A percentile compares a stretch with the other conserved stretches of the same genome.
Conservation (phyloP, 2,329 filamentous ascomycete species). For the Trichophyton mentagrophytes region DNA sequence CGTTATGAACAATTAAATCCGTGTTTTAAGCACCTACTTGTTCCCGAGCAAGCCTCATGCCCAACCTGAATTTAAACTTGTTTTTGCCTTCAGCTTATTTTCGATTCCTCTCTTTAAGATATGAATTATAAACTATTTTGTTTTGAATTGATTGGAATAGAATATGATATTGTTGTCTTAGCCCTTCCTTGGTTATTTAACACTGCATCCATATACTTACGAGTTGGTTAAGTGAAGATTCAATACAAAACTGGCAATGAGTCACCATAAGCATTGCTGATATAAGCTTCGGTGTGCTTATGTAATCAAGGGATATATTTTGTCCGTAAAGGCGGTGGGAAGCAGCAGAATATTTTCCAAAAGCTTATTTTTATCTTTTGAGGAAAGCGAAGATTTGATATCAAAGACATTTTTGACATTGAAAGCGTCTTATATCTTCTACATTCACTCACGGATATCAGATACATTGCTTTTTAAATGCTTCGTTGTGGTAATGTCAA, state of each 20-base stretch:
- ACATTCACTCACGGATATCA: neutral
- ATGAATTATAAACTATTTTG: neutral
- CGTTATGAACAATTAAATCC: neutral
- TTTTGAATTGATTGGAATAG: neutral
- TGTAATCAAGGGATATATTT: neutral
- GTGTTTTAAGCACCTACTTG: neutral
- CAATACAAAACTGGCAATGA: neutral
- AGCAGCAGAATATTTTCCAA: neutral
- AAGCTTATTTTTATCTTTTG: neutral
- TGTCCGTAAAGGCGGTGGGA: neutral
- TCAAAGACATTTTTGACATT: neutral
- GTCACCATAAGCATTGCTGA: neutral
- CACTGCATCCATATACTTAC: neutral
- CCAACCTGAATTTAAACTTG: neutral
- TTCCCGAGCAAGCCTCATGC: neutral
- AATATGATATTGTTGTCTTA: neutral
- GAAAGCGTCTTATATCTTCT: neutral
- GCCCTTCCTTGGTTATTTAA: neutral
- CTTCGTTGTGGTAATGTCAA: conserved; percentile 6
- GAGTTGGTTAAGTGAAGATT: too few relatives aligned
- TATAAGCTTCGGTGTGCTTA: neutral
- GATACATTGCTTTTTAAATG: conserved; percentile 4
- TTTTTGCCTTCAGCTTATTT: neutral
- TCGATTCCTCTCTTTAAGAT: neutral
- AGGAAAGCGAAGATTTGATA: neutral